Evolutionary conservation across 306 rosid genomes (phyloP), one percentile per base, ranked within the genome.

Genomic region (Cyclanthera cordifolia): DNA sequence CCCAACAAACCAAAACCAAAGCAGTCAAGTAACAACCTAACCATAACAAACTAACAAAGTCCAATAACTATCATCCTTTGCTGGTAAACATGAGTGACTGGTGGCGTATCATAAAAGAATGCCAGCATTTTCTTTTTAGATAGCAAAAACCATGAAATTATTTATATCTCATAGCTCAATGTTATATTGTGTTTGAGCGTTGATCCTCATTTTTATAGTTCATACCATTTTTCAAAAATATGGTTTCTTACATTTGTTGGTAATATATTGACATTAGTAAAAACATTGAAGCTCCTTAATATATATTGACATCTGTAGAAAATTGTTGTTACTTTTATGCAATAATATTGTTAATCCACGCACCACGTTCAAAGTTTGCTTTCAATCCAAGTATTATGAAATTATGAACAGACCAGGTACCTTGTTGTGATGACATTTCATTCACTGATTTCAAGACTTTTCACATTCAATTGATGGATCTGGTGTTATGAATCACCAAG

Each of bases 381-480:
- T 37, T 19, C 3, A 61, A 20, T 61, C 49, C 27, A 37, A 34
- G 48, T 61, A 34, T 37, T 37, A 17, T 37, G 17, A 61, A 60
- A 17, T 61, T 9, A 37, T 19, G 49, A n/a, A 34, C 20, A 61
- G 27, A 34, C 37, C 37, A 32, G 4, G 3, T 32, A 32, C 37
- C 37, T 32, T 32, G 37, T 32, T 32, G 50, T 61, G 48, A 17
- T 61, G 68, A 48, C n/a, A 59, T 61, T 19, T 37, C 68, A 61
- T 61, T 19, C 30, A 17, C 50, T 61, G 50, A 20, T 61, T 61
- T 60, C 32, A 39, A 37, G 50, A 61, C 25, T 61, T 4, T 9
- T 19, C 68, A 34, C 67, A 39, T 39, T 61, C 30, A 39, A 19
- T 61, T 37, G n/a, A 48, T 34, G 49, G 68, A 61, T 61, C 49